Evolutionary conservation across 148 eudicot genomes (phyloP).

Genomic region (Selenicereus undatus): DNA sequence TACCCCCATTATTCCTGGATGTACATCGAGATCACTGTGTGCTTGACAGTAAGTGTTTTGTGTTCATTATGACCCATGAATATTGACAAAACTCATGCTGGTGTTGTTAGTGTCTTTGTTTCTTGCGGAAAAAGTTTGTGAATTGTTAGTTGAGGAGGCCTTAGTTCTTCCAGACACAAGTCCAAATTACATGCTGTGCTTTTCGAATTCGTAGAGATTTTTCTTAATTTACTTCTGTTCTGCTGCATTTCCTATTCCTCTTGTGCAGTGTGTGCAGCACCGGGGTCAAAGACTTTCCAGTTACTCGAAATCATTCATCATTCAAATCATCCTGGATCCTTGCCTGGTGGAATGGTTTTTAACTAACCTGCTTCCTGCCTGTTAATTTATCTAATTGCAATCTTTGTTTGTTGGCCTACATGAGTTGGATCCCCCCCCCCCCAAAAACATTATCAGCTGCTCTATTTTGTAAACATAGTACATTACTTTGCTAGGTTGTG

Average conservation of each 20-base stretch:
- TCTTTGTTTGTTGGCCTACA: not conserved
- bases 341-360: slow-evolving; percentile 82
- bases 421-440: too few relatives aligned
- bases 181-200: not conserved
- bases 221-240: not conserved
- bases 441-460: not conserved
- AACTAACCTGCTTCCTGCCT: slow-evolving; percentile 6
- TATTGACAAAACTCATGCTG: not conserved
- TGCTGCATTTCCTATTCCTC: not conserved
- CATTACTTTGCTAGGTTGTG: slow-evolving; percentile 50
- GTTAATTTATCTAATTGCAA: not conserved
- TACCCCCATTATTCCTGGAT: slow-evolving; percentile 90
- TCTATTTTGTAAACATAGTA: not conserved
- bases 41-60: slow-evolving; percentile 77
- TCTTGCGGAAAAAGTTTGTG: not conserved
- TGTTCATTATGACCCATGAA: not conserved
- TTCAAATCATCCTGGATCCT: slow-evolving; percentile 44
- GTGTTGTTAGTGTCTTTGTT: not conserved
- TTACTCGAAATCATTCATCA: slow-evolving; percentile 87
- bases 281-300: slow-evolving; percentile 97
- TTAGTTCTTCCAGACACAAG: not conserved
- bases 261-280: slow-evolving; percentile 97
- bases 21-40: slow-evolving; percentile 84
- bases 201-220: not conserved
- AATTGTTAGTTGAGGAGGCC: not conserved